Base-by-base conservation (phyloP, 495 filamentous ascomycete genomes). In the Aspergillus coremiiformis region DNA sequence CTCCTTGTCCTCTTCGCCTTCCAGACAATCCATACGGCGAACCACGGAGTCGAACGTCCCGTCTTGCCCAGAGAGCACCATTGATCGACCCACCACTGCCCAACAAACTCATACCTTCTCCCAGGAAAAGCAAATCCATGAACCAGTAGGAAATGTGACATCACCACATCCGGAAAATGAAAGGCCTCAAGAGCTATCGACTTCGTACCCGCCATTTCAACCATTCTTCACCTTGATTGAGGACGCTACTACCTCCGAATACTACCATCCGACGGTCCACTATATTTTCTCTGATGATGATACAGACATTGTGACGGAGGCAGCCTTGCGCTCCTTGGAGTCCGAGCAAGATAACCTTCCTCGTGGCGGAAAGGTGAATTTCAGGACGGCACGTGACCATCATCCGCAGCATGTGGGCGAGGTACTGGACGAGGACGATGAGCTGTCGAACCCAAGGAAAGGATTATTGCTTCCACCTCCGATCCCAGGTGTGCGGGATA, bases 281-380 rank as follows among this genome's bases (percentile, higher is more conserved):
- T 97, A 97, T 71, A 80, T 96, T 53, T 97, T 95, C 71, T 78
- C 77, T 56, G 86, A 91, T 61, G 89, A 95, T 67, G 77, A 80
- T 61, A 66, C 64, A 4, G 84, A 87, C 9, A 71, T 84, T 39
- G 66, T 88, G 26, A 85, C 84, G 6, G 72, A 74, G 47, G 77
- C 76, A 11, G 72, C 73, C 5, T 55, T 79, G 8, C 69, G 71
- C 27, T 66, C 66, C 5, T 60, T 79, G 6, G 66, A 71, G 27
- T 39, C 59, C 15, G 66, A 72, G 30, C 57, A 68, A 12, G 64
- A 69, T 26, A 44, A 21, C 4, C 24, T 53, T 10, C 48, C 59
- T 0, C 39, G 50, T 22, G 44, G 46, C 19, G 49, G 44, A 27
- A 67, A 60, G 51, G 52, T 57, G 39, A 59, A 58, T 20, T 35